Percentiles rank a stretch among this genome's conserved stretches.
Conservation (phyloP, 106 monocot genomes). For the Triglochin maritima region DNA sequence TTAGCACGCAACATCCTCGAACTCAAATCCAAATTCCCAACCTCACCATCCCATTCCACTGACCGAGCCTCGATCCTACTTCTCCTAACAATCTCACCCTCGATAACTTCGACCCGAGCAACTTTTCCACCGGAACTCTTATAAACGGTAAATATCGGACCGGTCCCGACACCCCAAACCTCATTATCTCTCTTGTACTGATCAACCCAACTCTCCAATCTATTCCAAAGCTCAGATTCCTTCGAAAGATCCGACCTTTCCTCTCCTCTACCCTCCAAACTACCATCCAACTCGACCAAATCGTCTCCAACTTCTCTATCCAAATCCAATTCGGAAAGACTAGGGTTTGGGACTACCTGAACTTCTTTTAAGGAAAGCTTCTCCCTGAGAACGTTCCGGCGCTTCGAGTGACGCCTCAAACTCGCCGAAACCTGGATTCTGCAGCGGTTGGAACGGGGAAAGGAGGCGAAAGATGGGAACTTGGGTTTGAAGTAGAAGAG, state of each 20-base stretch:
- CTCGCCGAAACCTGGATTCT: too few relatives aligned
- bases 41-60: constrained; percentile 1
- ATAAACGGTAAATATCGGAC: constrained; percentile 45
- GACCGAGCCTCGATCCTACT: constrained; percentile 14
- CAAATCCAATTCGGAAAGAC: too few relatives aligned
- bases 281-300: neutral
- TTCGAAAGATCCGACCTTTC: neutral
- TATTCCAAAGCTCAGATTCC: constrained; percentile 34
- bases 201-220: constrained; percentile 48
- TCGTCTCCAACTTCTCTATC: neutral
- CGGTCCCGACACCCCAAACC: constrained; percentile 43
- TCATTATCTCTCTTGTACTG: constrained; percentile 48
- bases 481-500: too few relatives aligned
- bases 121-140: constrained; percentile 37
- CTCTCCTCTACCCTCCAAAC: constrained; percentile 4
- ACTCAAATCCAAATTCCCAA: constrained; percentile 15
- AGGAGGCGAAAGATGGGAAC: too few relatives aligned
- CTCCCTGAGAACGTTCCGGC: too few relatives aligned
- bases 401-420: too few relatives aligned
- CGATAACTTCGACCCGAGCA: constrained; percentile 26
- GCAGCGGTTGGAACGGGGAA: too few relatives aligned
- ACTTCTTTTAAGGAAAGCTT: too few relatives aligned
- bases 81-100: constrained; percentile 43
- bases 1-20: constrained; percentile 32
- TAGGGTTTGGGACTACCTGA: too few relatives aligned